phyloP scores from a whole-genome alignment of 805 yeast genomes.

The Saccharomyces jurei region DNA sequence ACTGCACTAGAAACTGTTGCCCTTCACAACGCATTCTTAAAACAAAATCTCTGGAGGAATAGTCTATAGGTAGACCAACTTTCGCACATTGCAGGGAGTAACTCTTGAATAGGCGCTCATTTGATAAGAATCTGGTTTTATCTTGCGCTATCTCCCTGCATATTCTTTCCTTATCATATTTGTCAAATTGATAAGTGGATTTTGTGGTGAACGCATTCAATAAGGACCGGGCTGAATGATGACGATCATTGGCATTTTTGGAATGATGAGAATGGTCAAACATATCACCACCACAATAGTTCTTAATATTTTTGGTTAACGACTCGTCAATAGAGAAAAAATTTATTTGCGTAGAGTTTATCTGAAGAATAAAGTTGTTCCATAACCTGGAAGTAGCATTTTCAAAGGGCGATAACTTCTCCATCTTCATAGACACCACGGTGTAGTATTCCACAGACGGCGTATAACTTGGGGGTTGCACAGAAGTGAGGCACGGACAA shows the following conservation, averaged over 20 bases:
- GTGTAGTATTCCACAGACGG: slow-evolving; percentile 62
- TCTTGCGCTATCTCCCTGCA: slow-evolving; percentile 13
- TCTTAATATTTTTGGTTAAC: slow-evolving; percentile 24
- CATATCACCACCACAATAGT: slow-evolving; percentile 23
- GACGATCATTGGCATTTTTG: not conserved
- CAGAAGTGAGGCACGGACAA: slow-evolving; percentile 26
- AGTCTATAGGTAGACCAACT: slow-evolving; percentile 81
- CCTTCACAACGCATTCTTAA: slow-evolving; percentile 73
- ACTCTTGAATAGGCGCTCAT: slow-evolving; percentile 42
- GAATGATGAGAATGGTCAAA: slow-evolving; percentile 10
- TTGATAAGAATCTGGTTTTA: slow-evolving; percentile 23
- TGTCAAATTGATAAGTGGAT: slow-evolving; percentile 20
- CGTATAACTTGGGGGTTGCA: slow-evolving; percentile 39
- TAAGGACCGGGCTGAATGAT: slow-evolving; percentile 5
- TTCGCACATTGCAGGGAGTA: slow-evolving; percentile 79
- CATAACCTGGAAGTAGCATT: slow-evolving; percentile 60
- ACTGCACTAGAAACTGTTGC: slow-evolving; percentile 69
- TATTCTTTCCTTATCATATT: slow-evolving; percentile 23
- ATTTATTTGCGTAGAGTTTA: slow-evolving; percentile 82
- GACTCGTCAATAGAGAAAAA: slow-evolving; percentile 43
- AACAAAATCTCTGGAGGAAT: slow-evolving; percentile 59
- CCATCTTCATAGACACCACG: slow-evolving; percentile 53
- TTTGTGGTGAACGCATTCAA: slow-evolving; percentile 13
- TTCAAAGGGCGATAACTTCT: slow-evolving; percentile 73
- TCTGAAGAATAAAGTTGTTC: slow-evolving; percentile 59